A percentile compares a stretch with the other conserved stretches of the same genome.
These are phyloP conservation scores for Mychonastes homosphaera DNA, from an alignment of 139 green algal genomes.

Conservation along the genomic window DNA sequence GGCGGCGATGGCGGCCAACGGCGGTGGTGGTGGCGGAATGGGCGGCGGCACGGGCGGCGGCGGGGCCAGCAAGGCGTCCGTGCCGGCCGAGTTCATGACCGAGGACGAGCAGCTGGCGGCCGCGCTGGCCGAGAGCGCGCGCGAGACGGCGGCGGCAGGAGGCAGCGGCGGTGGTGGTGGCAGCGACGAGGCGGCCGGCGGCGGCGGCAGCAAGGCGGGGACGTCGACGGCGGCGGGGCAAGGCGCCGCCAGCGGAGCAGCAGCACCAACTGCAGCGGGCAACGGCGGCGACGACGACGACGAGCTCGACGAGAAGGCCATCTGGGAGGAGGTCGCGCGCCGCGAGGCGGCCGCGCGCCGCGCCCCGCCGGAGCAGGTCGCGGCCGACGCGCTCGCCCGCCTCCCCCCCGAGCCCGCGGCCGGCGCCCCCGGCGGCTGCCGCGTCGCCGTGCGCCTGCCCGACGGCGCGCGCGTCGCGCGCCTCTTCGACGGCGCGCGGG, in stretches of 20 bases:
- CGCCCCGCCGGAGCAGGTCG: constrained; percentile 9
- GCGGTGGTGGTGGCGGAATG: neutral
- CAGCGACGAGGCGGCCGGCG: neutral
- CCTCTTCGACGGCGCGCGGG: constrained; percentile 36
- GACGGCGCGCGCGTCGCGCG: constrained; percentile 46
- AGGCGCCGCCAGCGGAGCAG: constrained; percentile 6
- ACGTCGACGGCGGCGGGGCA: neutral
- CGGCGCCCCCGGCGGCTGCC: constrained; percentile 25
- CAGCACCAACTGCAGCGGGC: neutral
- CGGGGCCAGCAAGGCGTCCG: neutral
- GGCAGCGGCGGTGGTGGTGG: neutral
- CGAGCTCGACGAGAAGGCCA: constrained; percentile 24
- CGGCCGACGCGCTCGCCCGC: constrained; percentile 24
- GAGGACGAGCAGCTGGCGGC: constrained; percentile 60
- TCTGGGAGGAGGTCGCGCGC: constrained; percentile 19
- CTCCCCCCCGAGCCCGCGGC: constrained; percentile 45
- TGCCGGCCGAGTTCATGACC: constrained; percentile 2
- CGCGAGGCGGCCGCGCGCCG: constrained; percentile 6
- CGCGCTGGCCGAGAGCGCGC: constrained; percentile 52
- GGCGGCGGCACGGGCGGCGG: neutral
- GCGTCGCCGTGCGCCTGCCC: constrained; percentile 44
- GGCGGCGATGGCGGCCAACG: neutral
- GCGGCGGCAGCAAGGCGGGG: neutral
- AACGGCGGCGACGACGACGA: constrained; percentile 3
- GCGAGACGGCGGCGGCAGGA: constrained; percentile 6